Base-by-base conservation (phyloP, 306 rosid genomes). In the Prunus davidiana region DNA sequence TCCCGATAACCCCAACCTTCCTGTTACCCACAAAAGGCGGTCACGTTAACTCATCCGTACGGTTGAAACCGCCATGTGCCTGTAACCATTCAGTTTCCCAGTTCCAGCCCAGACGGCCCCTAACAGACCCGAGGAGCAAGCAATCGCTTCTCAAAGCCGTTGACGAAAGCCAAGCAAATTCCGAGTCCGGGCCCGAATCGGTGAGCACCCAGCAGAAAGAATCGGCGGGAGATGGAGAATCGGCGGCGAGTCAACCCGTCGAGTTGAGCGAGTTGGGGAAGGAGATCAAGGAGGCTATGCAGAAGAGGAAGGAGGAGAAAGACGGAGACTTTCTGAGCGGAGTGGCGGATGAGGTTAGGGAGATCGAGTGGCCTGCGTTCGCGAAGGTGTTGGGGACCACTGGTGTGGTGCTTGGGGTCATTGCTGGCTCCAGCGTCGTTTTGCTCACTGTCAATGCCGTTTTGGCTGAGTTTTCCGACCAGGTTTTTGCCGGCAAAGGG, bases 311-410 rank as follows among this genome's bases (percentile, higher is more conserved):
- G 68, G 79, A 81, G 63, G 81, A 58, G 74, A 74, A 47, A 66
- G 82, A 55, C 70, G 67, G 82, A 0, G 85, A 61, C 38, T 66
- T 92, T 64, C 68, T 81, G 73, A 78, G 86, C 27, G 98, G 98
- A 65, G 97, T 95, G 78, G 89, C 79, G 41, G 81, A 82, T 75
- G 98, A 95, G 89, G 82, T 90, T 18, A 80, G 64, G 67, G 88
- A 92, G 87, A 90, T 95, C 49, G 97, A 92, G 69, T 95, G 98
- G 97, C 98, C 98, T 0, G 85, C 79, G 27, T 92, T 95, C 30
- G 91, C 91, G 0, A 95, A 90, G 83, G 97, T 95, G 1, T 79
- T 95, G 83, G 96, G 96, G 1, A 95, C 97, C n/a, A 90, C 91
- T 2, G 90, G 97, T 12, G 97, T 92, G 9, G 98, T 92, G 55